Base-by-base conservation (phyloP, 176 grass and related monocot species). In the Melocanna baccifera region DNA sequence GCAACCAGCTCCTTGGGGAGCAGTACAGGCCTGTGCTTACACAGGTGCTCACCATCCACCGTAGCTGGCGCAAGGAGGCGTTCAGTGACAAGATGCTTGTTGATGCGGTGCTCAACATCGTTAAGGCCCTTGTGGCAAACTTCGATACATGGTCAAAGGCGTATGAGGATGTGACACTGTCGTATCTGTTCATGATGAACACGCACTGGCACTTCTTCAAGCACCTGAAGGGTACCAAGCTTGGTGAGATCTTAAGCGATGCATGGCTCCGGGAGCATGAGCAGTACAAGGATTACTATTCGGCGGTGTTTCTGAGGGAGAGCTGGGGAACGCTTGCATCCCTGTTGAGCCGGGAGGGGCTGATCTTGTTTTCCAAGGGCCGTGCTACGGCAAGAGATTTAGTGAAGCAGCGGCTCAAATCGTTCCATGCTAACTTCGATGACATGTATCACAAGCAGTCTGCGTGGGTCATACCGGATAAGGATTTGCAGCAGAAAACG, bases 301-400 rank as follows among this genome's bases (percentile, higher is more conserved):
- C 87, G 1, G 67, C 86, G 3, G 5, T 88, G 23, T 92, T 95
- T 66, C 73, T 98, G 46, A 93, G 91, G 64, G 96, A 98, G 73
- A 98, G 91, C 71, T 98, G 96, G 96, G 93, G 93, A 59, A 89
- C 90, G 10, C 90, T 98, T 13, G 89, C 96, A 12, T 86, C 83
- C 3, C 53, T 92, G 57, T n/a, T 98, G 80, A 98, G 93, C 85
- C 90, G 93, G 77, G 96, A 98, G 75, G 96, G 96, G 14, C 65
- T 98, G 16, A 93, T 98, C 68, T 82, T 98, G 84, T 95, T 98
- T 75, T 98, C 96, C 28, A 94, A 94, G 29, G 96, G 96, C 9
- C 87, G 80, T 22, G 96, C 91, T 64, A 98, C 93, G 6, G 93
- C 93, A 57, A 84, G 96, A 15, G 96, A 98, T 62, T 81, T 98